Percentiles rank a stretch among this genome's conserved stretches.
phyloP scores from a whole-genome alignment of 768 basidiomycete species.

The Bullera alba region DNA sequence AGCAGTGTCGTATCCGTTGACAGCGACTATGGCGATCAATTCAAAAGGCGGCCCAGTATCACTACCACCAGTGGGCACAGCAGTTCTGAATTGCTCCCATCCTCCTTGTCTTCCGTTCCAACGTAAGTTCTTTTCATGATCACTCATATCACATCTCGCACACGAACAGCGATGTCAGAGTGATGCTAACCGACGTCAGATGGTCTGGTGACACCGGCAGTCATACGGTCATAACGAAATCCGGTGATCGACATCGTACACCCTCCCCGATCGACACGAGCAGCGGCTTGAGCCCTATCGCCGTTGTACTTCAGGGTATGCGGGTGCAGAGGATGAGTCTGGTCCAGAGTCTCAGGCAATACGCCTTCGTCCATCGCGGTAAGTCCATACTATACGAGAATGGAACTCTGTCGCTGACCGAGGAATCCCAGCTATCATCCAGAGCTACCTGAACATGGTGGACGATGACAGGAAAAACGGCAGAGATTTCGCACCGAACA shows the following conservation, averaged over 20 bases:
- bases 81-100: no score
- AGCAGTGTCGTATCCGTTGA: neutral
- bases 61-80: neutral
- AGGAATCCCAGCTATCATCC: slow-evolving; percentile 31
- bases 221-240: slow-evolving; percentile 52
- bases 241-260: slow-evolving; percentile 9
- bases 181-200: slow-evolving; percentile 13
- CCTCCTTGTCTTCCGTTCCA: no score
- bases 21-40: neutral
- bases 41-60: neutral
- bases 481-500: neutral
- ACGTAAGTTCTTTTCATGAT: no score
- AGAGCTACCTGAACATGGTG: slow-evolving; percentile 35
- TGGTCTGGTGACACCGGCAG: no score
- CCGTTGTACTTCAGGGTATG: slow-evolving; percentile 81
- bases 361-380: slow-evolving; percentile 82
- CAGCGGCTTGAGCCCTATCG: slow-evolving; percentile 64
- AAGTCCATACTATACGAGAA: slow-evolving; percentile 3
- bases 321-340: slow-evolving; percentile 93
- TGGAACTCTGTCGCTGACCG: neutral
- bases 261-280: slow-evolving; percentile 54
- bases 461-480: slow-evolving; percentile 23
- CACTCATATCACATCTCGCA: no score
- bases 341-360: slow-evolving; percentile 89
- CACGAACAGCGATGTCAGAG: no score